These are phyloP conservation scores for Alternaria sp. DNA, from an alignment of 2,329 filamentous ascomycete species.

Conservation along the genomic window DNA sequence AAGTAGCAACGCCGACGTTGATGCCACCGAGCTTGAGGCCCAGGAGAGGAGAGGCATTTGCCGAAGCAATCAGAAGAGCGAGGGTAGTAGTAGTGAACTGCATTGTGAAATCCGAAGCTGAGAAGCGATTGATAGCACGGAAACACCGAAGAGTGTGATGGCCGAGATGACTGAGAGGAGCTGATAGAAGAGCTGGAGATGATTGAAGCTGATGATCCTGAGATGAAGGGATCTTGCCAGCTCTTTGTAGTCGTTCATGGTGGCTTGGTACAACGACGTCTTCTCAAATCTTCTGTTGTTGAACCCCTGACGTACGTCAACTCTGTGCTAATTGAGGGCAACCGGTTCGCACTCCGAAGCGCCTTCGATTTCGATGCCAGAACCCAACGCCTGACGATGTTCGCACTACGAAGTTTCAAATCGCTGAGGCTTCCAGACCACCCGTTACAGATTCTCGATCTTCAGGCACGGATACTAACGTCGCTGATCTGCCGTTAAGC, in stretches of 20 bases:
- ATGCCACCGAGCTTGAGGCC: neutral
- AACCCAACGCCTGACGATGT: neutral
- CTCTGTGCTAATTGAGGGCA: neutral
- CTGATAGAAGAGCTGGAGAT: neutral
- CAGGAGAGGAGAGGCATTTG: slow-evolving; percentile 3
- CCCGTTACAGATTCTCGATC: neutral
- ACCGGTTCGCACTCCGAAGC: neutral
- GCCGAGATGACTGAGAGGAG: neutral
- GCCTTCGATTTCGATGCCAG: neutral
- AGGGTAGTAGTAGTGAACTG: slow-evolving; percentile 4
- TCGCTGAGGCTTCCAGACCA: neutral
- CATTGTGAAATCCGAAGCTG: slow-evolving; percentile 1
- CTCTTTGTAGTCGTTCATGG: neutral
- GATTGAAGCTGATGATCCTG: neutral
- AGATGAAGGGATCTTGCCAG: neutral
- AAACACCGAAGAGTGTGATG: neutral
- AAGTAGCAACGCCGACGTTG: neutral
- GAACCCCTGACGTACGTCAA: neutral
- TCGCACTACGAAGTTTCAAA: neutral
- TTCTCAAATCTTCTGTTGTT: neutral
- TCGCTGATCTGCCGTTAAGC: neutral
- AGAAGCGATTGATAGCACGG: neutral
- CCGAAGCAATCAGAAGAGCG: neutral
- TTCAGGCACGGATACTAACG: neutral
- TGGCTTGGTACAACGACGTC: neutral